Conservation (phyloP, 495 filamentous ascomycete genomes). For the Pseudevernia furfuracea region DNA sequence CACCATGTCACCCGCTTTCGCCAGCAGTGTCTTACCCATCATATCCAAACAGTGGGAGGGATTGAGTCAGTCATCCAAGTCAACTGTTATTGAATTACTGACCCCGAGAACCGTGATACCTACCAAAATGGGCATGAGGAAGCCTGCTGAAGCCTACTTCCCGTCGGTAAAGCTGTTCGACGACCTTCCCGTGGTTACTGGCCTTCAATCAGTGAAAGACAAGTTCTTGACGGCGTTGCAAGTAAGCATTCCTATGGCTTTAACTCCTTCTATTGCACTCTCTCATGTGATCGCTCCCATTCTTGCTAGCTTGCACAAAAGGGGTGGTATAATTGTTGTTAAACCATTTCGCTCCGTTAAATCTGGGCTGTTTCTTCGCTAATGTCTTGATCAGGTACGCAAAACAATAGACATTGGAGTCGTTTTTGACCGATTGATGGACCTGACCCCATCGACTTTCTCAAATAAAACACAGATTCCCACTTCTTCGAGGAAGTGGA, state of each 20-base stretch:
- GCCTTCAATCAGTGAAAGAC: conserved; percentile 74
- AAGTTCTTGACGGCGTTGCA: conserved; percentile 77
- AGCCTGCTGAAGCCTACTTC: conserved; percentile 83
- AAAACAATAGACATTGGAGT: conserved; percentile 87
- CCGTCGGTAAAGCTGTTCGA: conserved; percentile 87
- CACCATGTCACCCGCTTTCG: conserved; percentile 62
- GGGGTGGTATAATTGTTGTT: no score
- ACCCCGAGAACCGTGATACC: conserved; percentile 70
- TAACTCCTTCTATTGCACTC: neutral
- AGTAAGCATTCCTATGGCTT: conserved; percentile 45
- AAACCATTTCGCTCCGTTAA: neutral
- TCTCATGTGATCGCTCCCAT: neutral
- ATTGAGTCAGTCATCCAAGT: conserved; percentile 56
- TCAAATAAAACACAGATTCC: conserved; percentile 17
- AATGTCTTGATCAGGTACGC: conserved; percentile 30
- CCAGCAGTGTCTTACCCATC: conserved; percentile 67
- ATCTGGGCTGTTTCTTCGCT: neutral
- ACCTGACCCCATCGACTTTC: conserved; percentile 24
- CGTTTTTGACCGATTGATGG: conserved; percentile 80
- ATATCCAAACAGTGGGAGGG: conserved; percentile 84
- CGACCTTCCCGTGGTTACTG: conserved; percentile 73
- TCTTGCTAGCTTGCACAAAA: neutral
- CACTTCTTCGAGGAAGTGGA: conserved; percentile 56
- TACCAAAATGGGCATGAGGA: conserved; percentile 83
- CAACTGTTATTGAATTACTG: conserved; percentile 54